Base-by-base conservation (phyloP, 2,329 filamentous ascomycete genomes). In the Aspergillus jensenii region DNA sequence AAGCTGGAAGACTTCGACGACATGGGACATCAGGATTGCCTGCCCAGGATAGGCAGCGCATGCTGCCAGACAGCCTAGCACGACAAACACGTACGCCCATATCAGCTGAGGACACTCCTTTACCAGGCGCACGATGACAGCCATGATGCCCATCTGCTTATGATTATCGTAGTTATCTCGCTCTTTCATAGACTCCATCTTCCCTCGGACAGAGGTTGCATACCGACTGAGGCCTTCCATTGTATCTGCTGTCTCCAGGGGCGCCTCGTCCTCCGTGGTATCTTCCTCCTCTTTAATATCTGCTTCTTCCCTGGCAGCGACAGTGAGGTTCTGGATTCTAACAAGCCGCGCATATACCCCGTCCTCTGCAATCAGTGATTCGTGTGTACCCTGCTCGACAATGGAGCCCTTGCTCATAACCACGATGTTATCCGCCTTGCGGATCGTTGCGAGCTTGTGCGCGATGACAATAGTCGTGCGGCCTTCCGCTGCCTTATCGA, bases 391-490 rank as follows among this genome's bases (percentile, higher is more conserved):
- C 74, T 97, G 92, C 75, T 99, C 95, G 12, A 96, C 82, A 59
- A 99, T 96, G 15, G 82, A 79, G 9, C 95, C 95, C 59, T 87
- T 78, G 4, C 87, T 84, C 88, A 99, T 93, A 62, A 97, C 93
- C 11, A 98, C 90, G 65, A 99, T 99, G 68, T 96, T 97, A 74
- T 98, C 90, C 0, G 93, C 93, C 62, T 92, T 88, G 74, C 87
- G 92, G 78, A 99, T 96, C 6, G 95, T 99, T 0, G 92, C 96
- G 5, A 99, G 82, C 65, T 93, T 88, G 78, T 99, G 95, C 40
- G 95, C 95, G 73, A 99, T 98, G 6, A 93, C 90, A 66, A 98
- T 96, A 2, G 95, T 98, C 0, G 95, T 99, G 52, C 95, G 86
- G 19, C 93, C 93, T 62, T 89, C 83, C 0, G 92, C 84, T 25